phyloP scores from a whole-genome alignment of 2,329 filamentous ascomycete species.

The Fusarium veterinarium region DNA sequence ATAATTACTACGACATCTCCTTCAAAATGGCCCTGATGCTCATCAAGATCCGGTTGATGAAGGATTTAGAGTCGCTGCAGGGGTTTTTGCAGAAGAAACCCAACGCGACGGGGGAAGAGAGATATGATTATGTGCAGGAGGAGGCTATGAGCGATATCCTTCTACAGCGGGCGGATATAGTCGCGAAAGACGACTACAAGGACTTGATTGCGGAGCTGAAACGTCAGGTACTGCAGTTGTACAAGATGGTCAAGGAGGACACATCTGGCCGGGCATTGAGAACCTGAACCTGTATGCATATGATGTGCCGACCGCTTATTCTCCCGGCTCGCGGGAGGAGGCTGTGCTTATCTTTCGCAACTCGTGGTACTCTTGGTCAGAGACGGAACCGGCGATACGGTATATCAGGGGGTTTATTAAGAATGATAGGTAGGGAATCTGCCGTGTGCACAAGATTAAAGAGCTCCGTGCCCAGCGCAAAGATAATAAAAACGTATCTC shows the following conservation, averaged over 20 bases:
- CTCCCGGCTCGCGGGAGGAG: slow-evolving; percentile 2
- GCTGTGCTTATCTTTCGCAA: slow-evolving; percentile 19
- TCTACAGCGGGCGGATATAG: not conserved
- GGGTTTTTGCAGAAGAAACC: not conserved
- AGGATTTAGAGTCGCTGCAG: slow-evolving; percentile 3
- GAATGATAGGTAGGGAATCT: not conserved
- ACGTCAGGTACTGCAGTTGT: not conserved
- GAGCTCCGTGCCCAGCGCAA: not conserved
- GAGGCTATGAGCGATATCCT: slow-evolving; percentile 21
- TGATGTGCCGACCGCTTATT: not conserved
- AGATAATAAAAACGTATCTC: not conserved
- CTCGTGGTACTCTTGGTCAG: slow-evolving; percentile 23
- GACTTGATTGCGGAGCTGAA: not conserved
- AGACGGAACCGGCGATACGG: slow-evolving; percentile 9
- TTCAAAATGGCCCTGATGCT: slow-evolving; percentile 14
- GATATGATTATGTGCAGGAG: not conserved
- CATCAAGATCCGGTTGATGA: slow-evolving; percentile 15
- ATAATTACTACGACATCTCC: not conserved
- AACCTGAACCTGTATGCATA: slow-evolving; percentile 10
- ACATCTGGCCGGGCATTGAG: slow-evolving; percentile 17
- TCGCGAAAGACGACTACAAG: not conserved
- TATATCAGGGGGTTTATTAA: not conserved
- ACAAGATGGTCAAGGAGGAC: slow-evolving; percentile 7
- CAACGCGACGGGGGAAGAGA: not conserved
- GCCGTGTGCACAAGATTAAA: not conserved